These are phyloP conservation scores for Ceratorhiza oryzae-sativae DNA, from an alignment of 1,284 basidiomycete species.

Conservation along the genomic window DNA sequence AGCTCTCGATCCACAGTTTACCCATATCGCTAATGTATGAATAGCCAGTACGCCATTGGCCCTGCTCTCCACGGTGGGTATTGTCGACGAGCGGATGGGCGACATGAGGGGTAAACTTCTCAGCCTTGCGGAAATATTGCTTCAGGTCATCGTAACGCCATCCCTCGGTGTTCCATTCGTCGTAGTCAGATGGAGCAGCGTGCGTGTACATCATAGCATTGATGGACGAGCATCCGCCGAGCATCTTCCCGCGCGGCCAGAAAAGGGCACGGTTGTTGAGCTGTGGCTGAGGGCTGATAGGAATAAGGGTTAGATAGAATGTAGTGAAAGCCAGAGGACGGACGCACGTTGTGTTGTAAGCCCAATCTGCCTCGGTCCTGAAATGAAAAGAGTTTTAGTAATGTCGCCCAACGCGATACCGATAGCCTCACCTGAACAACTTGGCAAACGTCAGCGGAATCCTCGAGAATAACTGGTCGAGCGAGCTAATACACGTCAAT, in stretches of 20 bases:
- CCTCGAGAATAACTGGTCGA: slow-evolving; percentile 44
- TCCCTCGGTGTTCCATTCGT: slow-evolving; percentile 54
- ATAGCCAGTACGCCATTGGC: slow-evolving; percentile 45
- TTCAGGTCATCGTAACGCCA: slow-evolving; percentile 52
- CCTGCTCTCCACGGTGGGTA: slow-evolving; percentile 46
- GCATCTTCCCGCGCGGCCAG: slow-evolving; percentile 51
- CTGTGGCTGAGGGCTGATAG: slow-evolving; percentile 46
- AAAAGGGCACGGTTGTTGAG: slow-evolving; percentile 46
- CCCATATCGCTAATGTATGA: slow-evolving; percentile 40
- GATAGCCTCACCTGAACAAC: slow-evolving; percentile 41
- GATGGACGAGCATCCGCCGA: slow-evolving; percentile 51
- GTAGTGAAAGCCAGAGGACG: neutral
- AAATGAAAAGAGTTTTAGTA: slow-evolving; percentile 10
- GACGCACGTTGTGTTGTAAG: slow-evolving; percentile 47
- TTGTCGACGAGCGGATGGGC: slow-evolving; percentile 41
- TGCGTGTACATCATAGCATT: slow-evolving; percentile 47
- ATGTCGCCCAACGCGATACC: neutral
- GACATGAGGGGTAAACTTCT: slow-evolving; percentile 37
- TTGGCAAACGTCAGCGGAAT: slow-evolving; percentile 48
- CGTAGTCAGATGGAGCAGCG: slow-evolving; percentile 51
- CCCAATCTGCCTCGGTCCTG: slow-evolving; percentile 48
- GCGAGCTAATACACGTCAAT: slow-evolving; percentile 26
- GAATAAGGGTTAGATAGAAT: neutral
- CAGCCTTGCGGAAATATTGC: slow-evolving; percentile 47
- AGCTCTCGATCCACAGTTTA: slow-evolving; percentile 42